Evolutionary conservation across 1,284 basidiomycete genomes (phyloP), one percentile per base, ranked within the genome.

Genomic region (Naganishia cerealis): DNA sequence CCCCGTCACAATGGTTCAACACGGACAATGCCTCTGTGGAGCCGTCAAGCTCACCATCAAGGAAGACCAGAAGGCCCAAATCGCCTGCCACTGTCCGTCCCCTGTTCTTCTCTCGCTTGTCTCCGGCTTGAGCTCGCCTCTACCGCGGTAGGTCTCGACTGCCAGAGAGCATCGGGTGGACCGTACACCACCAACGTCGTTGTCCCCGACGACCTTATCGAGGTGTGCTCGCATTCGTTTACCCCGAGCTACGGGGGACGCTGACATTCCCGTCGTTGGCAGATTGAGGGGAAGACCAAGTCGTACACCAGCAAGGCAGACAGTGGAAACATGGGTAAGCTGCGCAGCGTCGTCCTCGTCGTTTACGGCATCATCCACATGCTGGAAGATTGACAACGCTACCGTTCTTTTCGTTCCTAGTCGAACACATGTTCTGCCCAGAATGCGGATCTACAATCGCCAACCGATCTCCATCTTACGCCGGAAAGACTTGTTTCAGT

Each of bases 361-460:
- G 33, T n/a, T 43, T 43, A 15, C 7, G 12, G 33, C 26, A 2
- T 24, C 53, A 26, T 54, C n/a, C 36, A 56, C 55, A 29, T 56
- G 8, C 33, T 56, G n/a, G n/a, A n/a, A n/a, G n/a, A n/a, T n/a
- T n/a, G n/a, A n/a, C n/a, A n/a, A n/a, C n/a, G n/a, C n/a, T n/a
- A n/a, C n/a, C n/a, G n/a, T n/a, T n/a, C n/a, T n/a, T n/a, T n/a
- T n/a, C n/a, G n/a, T n/a, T n/a, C n/a, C n/a, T 46, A 72, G 72
- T 72, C 29, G 72, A 72, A 33, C 70, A 73, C 50, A 29, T 72
- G 18, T 75, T 75, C 67, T 75, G 73, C 58, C 70, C 71, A 26
- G 71, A 57, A 10, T 75, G 73, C 57, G 74, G 74, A 18, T 71
- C 69, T 1, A 67, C 72, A 8, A 63, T 75, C 10, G 71, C 67